Evolutionary conservation across 345 rosid genomes (phyloP), one percentile per base, ranked within the genome.

Genomic region (Syzygium oleosum): DNA sequence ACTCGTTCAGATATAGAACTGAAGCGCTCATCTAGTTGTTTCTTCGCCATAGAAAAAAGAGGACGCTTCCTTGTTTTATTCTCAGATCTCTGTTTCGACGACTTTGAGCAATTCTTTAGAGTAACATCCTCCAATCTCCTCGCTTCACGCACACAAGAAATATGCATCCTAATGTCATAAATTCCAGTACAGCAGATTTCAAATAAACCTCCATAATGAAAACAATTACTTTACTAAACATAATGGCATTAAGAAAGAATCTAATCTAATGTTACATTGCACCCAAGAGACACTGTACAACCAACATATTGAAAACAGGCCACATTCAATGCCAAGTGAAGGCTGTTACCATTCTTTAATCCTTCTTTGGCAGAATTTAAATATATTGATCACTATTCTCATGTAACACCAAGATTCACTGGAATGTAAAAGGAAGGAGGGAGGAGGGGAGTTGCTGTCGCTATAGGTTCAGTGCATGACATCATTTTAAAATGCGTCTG

Each of bases 121-220:
- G 91, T 54, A 46, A 88, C 90, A 84, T 91, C 91, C 91, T 94
- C 94, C 84, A 90, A 92, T 90, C 91, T 90, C 91, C 89, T 93
- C 22, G 97, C 98, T 87, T 94, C 95, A 84, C 58, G 91, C 88
- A 97, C 90, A 90, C 91, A 92, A 85, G 91, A 87, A 91, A 95
- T 90, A 91, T 94, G 93, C 95, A 94, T 91, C 95, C 99, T 97
- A 83, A 79, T 54, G 84, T 58, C 65, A 85, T 55, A 91, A 55
- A 77, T 88, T 88, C 91, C 61, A 5, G 46, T 9, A 11, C 17
- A 84, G 23, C 54, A 84, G 54, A 84, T 52, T 54, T n/a, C 59
- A 84, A 52, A 84, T 34, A 29, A 49, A 52, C 61, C 85, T 52
- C 61, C 54, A 51, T 84, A 51, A 51, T 46, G 58, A 46, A 84